Conservation (phyloP, 257 asterid species). For the Rehmannia glutinosa region DNA sequence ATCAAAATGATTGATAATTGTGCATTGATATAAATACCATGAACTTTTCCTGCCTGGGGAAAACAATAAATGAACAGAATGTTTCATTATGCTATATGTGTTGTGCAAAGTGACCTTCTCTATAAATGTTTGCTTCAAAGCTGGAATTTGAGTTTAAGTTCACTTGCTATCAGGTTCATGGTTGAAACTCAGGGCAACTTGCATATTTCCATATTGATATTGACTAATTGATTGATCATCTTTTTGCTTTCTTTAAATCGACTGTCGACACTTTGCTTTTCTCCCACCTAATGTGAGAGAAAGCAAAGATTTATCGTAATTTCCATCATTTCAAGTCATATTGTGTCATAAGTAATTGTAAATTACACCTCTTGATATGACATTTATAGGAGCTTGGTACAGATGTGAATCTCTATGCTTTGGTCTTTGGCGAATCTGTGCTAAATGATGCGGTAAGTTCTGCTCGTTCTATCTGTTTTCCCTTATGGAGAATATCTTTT, state of each 20-base stretch:
- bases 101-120: neutral
- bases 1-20: neutral
- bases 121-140: slow-evolving; percentile 7
- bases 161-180: neutral
- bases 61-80: neutral
- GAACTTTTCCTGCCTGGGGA: neutral
- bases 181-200: neutral
- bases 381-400: slow-evolving; percentile 87
- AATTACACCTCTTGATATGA: slow-evolving; percentile 21
- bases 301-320: neutral
- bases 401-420: slow-evolving; percentile 87
- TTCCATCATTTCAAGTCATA: neutral
- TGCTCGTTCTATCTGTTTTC: slow-evolving; percentile 17
- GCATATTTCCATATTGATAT: neutral
- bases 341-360: slow-evolving; percentile 4
- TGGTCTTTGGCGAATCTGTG: slow-evolving; percentile 99
- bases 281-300: neutral
- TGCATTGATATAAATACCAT: slow-evolving; percentile 2
- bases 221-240: slow-evolving; percentile 10
- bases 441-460: slow-evolving; percentile 94
- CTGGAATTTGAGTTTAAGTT: slow-evolving; percentile 1
- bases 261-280: neutral
- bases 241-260: neutral
- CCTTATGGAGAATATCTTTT: slow-evolving; percentile 12
- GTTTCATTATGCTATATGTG: neutral